Base-by-base conservation (phyloP, 202 grass and related monocot species). In the Schoenoplectus triqueter region DNA sequence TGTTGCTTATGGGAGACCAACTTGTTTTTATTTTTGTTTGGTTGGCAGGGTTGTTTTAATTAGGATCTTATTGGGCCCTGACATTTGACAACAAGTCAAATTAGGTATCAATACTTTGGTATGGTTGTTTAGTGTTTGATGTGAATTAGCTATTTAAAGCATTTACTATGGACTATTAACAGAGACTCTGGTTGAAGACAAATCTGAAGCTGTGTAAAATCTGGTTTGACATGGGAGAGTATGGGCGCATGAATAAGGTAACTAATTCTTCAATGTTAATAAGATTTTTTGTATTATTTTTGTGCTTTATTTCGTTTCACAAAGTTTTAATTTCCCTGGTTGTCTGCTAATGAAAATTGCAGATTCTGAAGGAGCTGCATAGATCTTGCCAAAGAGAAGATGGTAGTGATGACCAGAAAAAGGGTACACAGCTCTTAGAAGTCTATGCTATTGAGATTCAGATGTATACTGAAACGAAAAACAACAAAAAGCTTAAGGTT, bases 161-260 rank as follows among this genome's bases (percentile, higher is more conserved):
- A 67, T 84, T 78, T 69, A 31, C 42, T 59, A 42, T 18, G 84
- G 19, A 39, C 3, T 65, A 22, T 74, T 44, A 50, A 52, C 87
- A 99, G 96, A 99, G 93, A 91, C 86, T 99, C 81, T 99, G 96
- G 96, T 99, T 99, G 80, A 99, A 99, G 66, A 99, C 96, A 86
- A 99, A 99, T 80, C 87, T 99, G 82, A 99, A 99, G 77, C 88
- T 99, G 84, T 99, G 96, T 84, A 99, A 95, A 87, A 99, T 99
- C 87, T 99, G 96, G 96, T 99, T 99, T 85, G 96, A 99, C 80
- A 99, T 91, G 91, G 90, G 90, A 41, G 96, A 99, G 70, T 99
- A 99, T 45, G 96, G 96, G 46, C 91, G 96, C 57, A 99, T 99
- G 96, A 99, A 89, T 84, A 96, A 99, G 91, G 96, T 99, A 73